Evolutionary conservation across 2,329 filamentous ascomycete genomes (phyloP).

Genomic region (Myotisia sp.): DNA sequence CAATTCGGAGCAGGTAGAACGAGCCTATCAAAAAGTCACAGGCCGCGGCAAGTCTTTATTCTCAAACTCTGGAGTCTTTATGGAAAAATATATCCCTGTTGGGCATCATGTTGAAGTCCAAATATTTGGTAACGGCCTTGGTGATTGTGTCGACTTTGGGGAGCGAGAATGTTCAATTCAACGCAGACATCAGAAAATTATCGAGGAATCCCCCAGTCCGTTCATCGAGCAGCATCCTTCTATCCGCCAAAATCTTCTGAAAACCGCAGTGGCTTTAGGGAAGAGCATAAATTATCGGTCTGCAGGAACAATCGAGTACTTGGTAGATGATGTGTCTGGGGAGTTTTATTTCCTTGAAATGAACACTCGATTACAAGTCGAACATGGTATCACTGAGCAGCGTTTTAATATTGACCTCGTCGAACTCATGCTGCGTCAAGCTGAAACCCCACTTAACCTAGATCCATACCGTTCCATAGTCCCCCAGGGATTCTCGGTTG

Average conservation of each 20-base stretch:
- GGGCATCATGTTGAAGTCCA: constrained; percentile 83
- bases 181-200: constrained; percentile 74
- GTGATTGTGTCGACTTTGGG: constrained; percentile 67
- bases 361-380: constrained; percentile 46
- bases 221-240: constrained; percentile 39
- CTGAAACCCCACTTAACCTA: constrained; percentile 36
- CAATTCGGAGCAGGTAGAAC: constrained; percentile 52
- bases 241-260: constrained; percentile 45
- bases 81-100: constrained; percentile 67
- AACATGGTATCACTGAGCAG: constrained; percentile 45
- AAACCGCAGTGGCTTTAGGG: constrained; percentile 55
- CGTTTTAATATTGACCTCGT: constrained; percentile 43
- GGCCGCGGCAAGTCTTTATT: constrained; percentile 67
- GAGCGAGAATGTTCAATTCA: constrained; percentile 84
- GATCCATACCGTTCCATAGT: constrained; percentile 28
- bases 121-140: constrained; percentile 69
- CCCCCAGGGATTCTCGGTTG: constrained; percentile 38
- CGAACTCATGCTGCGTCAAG: constrained; percentile 42
- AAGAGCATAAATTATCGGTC: constrained; percentile 55
- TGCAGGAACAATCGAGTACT: constrained; percentile 80
- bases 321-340: constrained; percentile 68
- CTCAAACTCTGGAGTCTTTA: constrained; percentile 69
- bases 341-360: constrained; percentile 58
- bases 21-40: constrained; percentile 57
- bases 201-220: constrained; percentile 78